Base-by-base conservation (phyloP, 495 filamentous ascomycete genomes). In the Penicillium tannophilum region DNA sequence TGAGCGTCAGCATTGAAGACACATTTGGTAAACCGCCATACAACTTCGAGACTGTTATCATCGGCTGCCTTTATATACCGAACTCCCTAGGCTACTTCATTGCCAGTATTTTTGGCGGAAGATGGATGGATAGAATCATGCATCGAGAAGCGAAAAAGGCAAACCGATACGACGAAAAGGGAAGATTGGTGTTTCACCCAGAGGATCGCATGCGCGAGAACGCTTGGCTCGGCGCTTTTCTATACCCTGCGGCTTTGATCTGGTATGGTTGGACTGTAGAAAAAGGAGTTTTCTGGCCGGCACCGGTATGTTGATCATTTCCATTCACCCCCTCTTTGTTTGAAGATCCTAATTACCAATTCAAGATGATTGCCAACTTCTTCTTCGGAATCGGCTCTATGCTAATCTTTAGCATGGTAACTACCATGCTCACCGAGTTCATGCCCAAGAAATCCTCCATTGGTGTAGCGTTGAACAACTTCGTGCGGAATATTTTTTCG, bases 121-220 rank as follows among this genome's bases (percentile, higher is more conserved):
- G 77, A 41, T 98, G 93, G 93, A 89, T 91, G 70, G 93, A 98
- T 72, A 71, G 68, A 33, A 95, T 98, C 71, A 98, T 98, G 93
- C 79, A 84, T 39, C 85, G 89, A 4, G 88, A 93, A 73, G 92
- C 92, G 5, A 75, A 73, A 24, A 87, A 84, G 59, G 90, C 90
- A 0, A 83, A 82, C 20, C 77, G 90, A 5, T 90, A 87, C 62
- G 90, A 93, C 58, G 81, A 82, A 28, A 75, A 85, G 31, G 89
- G 90, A 17, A 86, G 84, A 52, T 76, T 90, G 39, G 77, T 91
- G 17, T 90, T 85, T 68, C 76, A 82, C 1, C 93, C 93, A 0
- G 93, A 97, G 75, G 93, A 98, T 69, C 84, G 93, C 4, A 90
- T 97, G 88, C 77, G 85, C 17, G 88, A 96, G 61, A 98, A 98